phyloP scores from a whole-genome alignment of 163 green algal genomes.

The Prototheca stagnorum region DNA sequence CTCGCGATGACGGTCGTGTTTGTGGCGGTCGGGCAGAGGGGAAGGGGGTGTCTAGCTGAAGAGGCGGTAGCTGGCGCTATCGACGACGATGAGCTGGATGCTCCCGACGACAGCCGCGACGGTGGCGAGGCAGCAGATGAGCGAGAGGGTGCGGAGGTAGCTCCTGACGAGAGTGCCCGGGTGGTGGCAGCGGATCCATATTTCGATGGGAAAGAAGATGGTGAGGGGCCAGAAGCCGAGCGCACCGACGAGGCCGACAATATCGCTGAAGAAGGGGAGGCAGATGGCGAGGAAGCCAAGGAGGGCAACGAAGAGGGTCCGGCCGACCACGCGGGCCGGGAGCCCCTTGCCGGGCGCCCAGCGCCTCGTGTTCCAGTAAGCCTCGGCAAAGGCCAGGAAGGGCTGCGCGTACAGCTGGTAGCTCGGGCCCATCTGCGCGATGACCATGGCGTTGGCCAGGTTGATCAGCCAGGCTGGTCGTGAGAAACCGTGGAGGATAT shows the following conservation, averaged over 20 bases:
- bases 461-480: constrained; percentile 18
- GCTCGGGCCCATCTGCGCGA: constrained; percentile 20
- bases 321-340: constrained; percentile 5
- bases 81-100: constrained; percentile 8
- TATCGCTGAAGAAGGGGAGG: constrained; percentile 17
- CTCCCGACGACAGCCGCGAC: constrained; percentile 9
- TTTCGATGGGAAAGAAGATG: constrained; percentile 17
- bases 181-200: constrained; percentile 6
- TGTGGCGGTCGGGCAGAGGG: too few species aligned
- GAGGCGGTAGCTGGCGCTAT: not conserved
- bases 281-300: constrained; percentile 13
- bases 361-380: not conserved
- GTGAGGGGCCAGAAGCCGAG: constrained; percentile 22
- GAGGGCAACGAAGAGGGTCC: constrained; percentile 11
- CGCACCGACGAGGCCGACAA: constrained; percentile 10
- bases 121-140: constrained; percentile 16
- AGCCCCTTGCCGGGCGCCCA: not conserved
- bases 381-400: constrained; percentile 9
- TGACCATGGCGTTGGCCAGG: constrained; percentile 23
- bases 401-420: constrained; percentile 28
- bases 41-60: too few species aligned
- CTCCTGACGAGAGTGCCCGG: not conserved
- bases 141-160: constrained; percentile 6
- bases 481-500: constrained; percentile 10
- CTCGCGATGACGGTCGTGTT: too few species aligned